A percentile compares a stretch with the other conserved stretches of the same genome.
Evolutionary conservation across 1,284 basidiomycete genomes (phyloP).

Genomic region (Leccinum variabile): DNA sequence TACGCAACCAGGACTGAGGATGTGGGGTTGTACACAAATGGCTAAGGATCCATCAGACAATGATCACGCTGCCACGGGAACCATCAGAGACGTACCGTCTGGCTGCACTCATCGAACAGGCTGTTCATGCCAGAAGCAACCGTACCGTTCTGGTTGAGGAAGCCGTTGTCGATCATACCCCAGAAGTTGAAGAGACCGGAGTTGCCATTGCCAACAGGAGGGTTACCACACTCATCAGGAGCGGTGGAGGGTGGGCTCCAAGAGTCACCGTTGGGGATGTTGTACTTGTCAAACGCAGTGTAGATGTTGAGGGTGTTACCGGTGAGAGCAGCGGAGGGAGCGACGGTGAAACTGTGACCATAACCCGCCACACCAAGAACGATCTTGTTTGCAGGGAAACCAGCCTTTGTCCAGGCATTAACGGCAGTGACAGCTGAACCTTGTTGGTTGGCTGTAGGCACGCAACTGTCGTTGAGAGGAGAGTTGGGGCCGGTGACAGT

Average conservation of each 20-base stretch:
- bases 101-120: conserved; percentile 60
- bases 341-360: conserved; percentile 56
- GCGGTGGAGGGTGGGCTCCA: conserved; percentile 50
- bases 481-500: conserved; percentile 73
- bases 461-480: conserved; percentile 78
- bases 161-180: conserved; percentile 55
- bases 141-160: conserved; percentile 53
- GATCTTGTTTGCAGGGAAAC: conserved; percentile 77
- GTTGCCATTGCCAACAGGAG: conserved; percentile 36
- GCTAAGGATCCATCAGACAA: conserved; percentile 40
- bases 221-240: conserved; percentile 55
- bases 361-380: conserved; percentile 82
- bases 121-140: conserved; percentile 49
- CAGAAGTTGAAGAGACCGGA: conserved; percentile 55
- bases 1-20: conserved; percentile 59
- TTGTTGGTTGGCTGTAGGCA: conserved; percentile 53
- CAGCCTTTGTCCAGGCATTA: conserved; percentile 71
- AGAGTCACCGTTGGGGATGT: conserved; percentile 52
- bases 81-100: conserved; percentile 55
- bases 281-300: conserved; percentile 48
- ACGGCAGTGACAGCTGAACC: conserved; percentile 80
- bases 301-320: conserved; percentile 42
- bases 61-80: neutral
- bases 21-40: conserved; percentile 59
- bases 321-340: conserved; percentile 41